phyloP scores from a whole-genome alignment of 495 filamentous ascomycete genomes.

The Viridothelium virens region DNA sequence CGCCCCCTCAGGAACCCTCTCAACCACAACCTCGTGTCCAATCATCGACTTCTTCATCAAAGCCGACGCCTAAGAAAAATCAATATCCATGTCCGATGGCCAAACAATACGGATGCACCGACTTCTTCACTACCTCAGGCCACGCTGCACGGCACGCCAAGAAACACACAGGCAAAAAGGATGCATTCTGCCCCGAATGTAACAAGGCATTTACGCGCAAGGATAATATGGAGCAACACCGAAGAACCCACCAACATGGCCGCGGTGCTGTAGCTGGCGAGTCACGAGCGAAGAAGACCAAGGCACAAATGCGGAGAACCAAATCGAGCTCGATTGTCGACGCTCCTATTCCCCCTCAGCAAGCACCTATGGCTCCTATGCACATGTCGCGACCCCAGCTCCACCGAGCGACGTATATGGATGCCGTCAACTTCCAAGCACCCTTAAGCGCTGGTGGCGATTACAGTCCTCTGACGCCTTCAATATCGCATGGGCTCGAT shows the following conservation, averaged over 20 bases:
- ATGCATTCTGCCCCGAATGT: conserved; percentile 80
- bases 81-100: conserved; percentile 57
- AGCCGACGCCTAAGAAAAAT: conserved; percentile 43
- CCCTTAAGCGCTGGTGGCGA: conserved; percentile 11
- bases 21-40: conserved; percentile 10
- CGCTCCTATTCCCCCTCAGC: not conserved
- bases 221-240: conserved; percentile 98
- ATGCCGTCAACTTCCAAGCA: conserved; percentile 13
- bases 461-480: conserved; percentile 9
- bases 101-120: conserved; percentile 36
- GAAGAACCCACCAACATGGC: conserved; percentile 63
- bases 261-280: conserved; percentile 26
- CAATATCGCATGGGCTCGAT: conserved; percentile 26
- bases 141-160: conserved; percentile 95
- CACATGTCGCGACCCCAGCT: not conserved
- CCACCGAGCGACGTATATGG: not conserved
- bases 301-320: conserved; percentile 19
- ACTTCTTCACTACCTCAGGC: conserved; percentile 82
- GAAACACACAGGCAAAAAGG: conserved; percentile 94
- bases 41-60: conserved; percentile 3
- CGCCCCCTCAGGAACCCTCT: conserved; percentile 21
- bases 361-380: not conserved
- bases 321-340: conserved; percentile 18
- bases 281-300: conserved; percentile 21
- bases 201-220: conserved; percentile 91